Percentiles rank a stretch among this genome's conserved stretches.
phyloP scores from a whole-genome alignment of 805 yeast species.

The Pichia nakasei region DNA sequence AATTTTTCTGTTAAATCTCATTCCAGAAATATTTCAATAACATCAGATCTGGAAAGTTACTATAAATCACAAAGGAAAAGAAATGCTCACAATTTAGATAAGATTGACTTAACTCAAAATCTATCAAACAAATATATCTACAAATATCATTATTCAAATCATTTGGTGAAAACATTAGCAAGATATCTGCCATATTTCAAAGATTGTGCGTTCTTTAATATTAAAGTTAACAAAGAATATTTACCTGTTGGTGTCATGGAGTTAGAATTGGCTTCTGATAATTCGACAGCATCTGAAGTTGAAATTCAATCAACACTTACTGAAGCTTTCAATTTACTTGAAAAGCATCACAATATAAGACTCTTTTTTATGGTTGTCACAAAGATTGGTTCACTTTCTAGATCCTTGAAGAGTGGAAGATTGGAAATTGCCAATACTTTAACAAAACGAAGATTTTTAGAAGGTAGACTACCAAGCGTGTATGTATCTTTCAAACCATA shows the following conservation, averaged over 20 bases:
- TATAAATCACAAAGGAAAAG: slow-evolving; percentile 1
- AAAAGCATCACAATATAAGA: slow-evolving; percentile 60
- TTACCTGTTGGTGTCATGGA: slow-evolving; percentile 83
- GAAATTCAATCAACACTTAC: slow-evolving; percentile 38
- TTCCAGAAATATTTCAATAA: neutral
- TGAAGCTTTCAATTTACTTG: slow-evolving; percentile 32
- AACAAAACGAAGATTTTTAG: slow-evolving; percentile 66
- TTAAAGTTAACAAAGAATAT: slow-evolving; percentile 68
- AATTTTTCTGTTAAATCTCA: neutral
- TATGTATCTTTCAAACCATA: slow-evolving; percentile 73
- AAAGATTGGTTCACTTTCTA: slow-evolving; percentile 72
- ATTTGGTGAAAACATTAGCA: slow-evolving; percentile 76
- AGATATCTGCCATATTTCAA: slow-evolving; percentile 70
- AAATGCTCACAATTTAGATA: neutral
- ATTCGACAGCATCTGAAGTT: slow-evolving; percentile 25
- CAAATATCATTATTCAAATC: slow-evolving; percentile 78
- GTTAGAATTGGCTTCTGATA: slow-evolving; percentile 15
- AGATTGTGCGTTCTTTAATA: slow-evolving; percentile 89
- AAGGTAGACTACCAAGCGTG: slow-evolving; percentile 70
- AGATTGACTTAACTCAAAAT: slow-evolving; percentile 3
- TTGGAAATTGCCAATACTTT: slow-evolving; percentile 88
- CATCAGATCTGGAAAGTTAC: slow-evolving; percentile 2
- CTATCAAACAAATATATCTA: slow-evolving; percentile 15
- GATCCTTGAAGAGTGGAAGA: slow-evolving; percentile 77
- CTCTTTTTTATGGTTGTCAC: slow-evolving; percentile 77